These are phyloP conservation scores for Saccharomyces mikatae DNA, from an alignment of 805 yeast species.

Conservation along the genomic window DNA sequence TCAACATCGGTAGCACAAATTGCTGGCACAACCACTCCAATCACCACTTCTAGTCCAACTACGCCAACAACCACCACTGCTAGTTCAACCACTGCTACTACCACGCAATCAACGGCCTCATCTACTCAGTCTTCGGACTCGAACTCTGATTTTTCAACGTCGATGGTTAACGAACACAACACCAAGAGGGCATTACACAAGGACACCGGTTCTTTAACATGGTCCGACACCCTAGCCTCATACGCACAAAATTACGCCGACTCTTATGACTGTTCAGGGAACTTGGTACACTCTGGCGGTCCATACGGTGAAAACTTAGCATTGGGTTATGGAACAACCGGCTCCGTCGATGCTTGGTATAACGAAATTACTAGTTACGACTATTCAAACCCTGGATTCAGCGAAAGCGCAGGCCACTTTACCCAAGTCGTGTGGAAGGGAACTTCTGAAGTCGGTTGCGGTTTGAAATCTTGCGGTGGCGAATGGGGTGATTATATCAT, in stretches of 20 bases:
- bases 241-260: constrained; percentile 47
- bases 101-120: constrained; percentile 4
- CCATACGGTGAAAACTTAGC: constrained; percentile 72
- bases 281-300: constrained; percentile 48
- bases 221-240: constrained; percentile 39
- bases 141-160: constrained; percentile 22
- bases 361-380: constrained; percentile 49
- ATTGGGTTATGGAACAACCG: constrained; percentile 39
- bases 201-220: constrained; percentile 33
- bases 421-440: constrained; percentile 67
- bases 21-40: constrained; percentile 2
- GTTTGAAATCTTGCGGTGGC: constrained; percentile 8
- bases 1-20: background rate
- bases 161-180: constrained; percentile 57
- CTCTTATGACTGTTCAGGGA: constrained; percentile 46
- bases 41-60: constrained; percentile 6
- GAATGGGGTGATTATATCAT: constrained; percentile 41
- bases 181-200: constrained; percentile 47
- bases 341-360: constrained; percentile 63
- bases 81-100: constrained; percentile 3
- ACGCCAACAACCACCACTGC: constrained; percentile 12
- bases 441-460: constrained; percentile 59
- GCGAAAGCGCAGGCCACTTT: constrained; percentile 52
- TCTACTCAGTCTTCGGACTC: constrained; percentile 16
- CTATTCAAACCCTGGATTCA: constrained; percentile 27